Base-by-base conservation (phyloP, 768 basidiomycete species). In the Suillus subluteus region DNA sequence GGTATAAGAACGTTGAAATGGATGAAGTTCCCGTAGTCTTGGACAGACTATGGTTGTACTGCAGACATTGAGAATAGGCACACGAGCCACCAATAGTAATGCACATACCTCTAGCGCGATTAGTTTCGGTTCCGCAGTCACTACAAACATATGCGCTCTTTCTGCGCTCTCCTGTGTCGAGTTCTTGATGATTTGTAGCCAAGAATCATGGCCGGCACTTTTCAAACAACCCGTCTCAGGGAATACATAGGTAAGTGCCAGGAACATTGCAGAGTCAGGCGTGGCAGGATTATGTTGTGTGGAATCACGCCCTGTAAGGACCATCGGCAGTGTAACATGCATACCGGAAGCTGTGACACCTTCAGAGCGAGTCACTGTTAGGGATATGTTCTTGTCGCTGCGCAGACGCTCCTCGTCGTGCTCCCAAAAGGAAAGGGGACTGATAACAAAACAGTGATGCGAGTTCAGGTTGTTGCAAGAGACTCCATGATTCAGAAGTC, bases 241-340 rank as follows among this genome's bases (percentile, higher is more conserved):
- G 73, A 96, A 94, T 78, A 94, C 89, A 76, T 92, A 95, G 0
- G 92, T 94, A 66, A 95, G 81, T 18, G 89, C 91, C 23, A 95
- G 84, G 73, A 88, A 91, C 62, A 82, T 85, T 58, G 91, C 90
- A 67, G 82, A 85, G 72, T 91, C 88, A 61, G 88, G 82, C 65
- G 82, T 81, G n/a, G 80, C 78, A 41, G 76, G 62, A 65, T 83
- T 82, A 58, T 83, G 84, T 63, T 89, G 86, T 59, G 80, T 82
- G 18, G 81, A 81, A 30, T 86, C 87, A 65, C 91, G 82, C 23
- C 91, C 89, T 9, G 91, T 91, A 44, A 95, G 79, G 38, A 94
- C 90, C 90, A 94, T 94, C 54, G 86, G 82, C 2, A 90, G 86
- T 12, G 87, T 89, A 58, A 95, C 77, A 26, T 86, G 82, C 37